phyloP scores from a whole-genome alignment of 805 yeast species.

The Kodamaea nitidulidarum region DNA sequence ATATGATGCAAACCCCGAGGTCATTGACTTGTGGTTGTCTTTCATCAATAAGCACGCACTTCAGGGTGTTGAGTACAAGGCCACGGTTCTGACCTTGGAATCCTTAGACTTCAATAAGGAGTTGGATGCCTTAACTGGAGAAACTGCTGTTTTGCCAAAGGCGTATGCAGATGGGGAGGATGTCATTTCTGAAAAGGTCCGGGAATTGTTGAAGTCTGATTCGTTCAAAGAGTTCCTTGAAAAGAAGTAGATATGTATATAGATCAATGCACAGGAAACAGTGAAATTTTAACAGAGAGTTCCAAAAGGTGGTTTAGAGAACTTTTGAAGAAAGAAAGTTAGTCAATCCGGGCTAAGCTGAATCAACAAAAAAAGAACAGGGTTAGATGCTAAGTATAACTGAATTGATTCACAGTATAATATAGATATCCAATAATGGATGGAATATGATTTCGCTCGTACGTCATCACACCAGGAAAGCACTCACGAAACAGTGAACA shows the following conservation, averaged over 20 bases:
- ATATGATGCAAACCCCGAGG: slow-evolving; percentile 83
- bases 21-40: slow-evolving; percentile 76
- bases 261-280: not conserved
- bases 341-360: too few species aligned
- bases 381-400: too few species aligned
- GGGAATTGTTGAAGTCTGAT: slow-evolving; percentile 67
- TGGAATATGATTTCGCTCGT: too few species aligned
- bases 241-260: slow-evolving; percentile 5
- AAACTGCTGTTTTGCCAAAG: slow-evolving; percentile 28
- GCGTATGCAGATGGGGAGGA: slow-evolving; percentile 32
- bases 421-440: too few species aligned
- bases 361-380: too few species aligned
- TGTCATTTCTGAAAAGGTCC: slow-evolving; percentile 61
- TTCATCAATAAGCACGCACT: slow-evolving; percentile 72
- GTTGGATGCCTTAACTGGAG: slow-evolving; percentile 30
- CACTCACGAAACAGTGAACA: too few species aligned
- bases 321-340: too few species aligned
- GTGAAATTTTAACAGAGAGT: too few species aligned
- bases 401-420: too few species aligned
- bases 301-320: too few species aligned
- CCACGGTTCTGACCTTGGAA: slow-evolving; percentile 49
- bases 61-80: slow-evolving; percentile 81
- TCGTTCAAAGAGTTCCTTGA: slow-evolving; percentile 44
- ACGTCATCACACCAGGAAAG: too few species aligned
- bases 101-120: slow-evolving; percentile 30